Conservation (phyloP, 805 yeast species). For the Nematodospora valgi region DNA sequence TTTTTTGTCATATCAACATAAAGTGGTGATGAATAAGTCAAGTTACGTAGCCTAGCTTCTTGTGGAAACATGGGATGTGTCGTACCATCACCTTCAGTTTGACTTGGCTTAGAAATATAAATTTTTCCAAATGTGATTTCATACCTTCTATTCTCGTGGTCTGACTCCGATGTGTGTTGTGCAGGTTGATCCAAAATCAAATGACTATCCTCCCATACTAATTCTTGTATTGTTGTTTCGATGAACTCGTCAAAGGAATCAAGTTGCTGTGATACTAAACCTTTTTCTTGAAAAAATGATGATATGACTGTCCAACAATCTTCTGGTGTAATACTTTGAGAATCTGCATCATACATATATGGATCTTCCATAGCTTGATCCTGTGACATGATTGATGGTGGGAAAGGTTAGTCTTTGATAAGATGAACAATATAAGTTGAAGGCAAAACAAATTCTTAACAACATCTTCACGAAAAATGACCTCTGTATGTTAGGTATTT, state of each 20-base stretch:
- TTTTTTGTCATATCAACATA: conserved; percentile 94
- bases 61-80: conserved; percentile 98
- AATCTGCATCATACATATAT: conserved; percentile 69
- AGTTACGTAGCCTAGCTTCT: conserved; percentile 93
- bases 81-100: conserved; percentile 99
- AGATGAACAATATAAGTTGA: too few species aligned
- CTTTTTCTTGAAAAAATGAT: conserved; percentile 92
- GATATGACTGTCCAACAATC: conserved; percentile 99
- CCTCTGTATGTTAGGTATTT: too few species aligned
- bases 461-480: too few species aligned
- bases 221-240: conserved; percentile 93
- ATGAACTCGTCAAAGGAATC: conserved; percentile 98
- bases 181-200: conserved; percentile 97
- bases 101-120: conserved; percentile 93
- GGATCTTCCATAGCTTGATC: conserved; percentile 46
- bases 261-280: conserved; percentile 95
- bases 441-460: too few species aligned
- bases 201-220: conserved; percentile 93
- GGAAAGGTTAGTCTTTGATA: too few species aligned
- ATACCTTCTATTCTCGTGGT: conserved; percentile 85
- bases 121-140: conserved; percentile 98
- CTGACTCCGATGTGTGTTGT: conserved; percentile 89
- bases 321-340: conserved; percentile 78
- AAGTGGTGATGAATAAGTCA: conserved; percentile 93
- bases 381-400: conserved; percentile 12